Evolutionary conservation across 148 eudicot species (phyloP), one percentile per base, ranked within the genome.

Genomic region (Fagopyrum homotropicum): DNA sequence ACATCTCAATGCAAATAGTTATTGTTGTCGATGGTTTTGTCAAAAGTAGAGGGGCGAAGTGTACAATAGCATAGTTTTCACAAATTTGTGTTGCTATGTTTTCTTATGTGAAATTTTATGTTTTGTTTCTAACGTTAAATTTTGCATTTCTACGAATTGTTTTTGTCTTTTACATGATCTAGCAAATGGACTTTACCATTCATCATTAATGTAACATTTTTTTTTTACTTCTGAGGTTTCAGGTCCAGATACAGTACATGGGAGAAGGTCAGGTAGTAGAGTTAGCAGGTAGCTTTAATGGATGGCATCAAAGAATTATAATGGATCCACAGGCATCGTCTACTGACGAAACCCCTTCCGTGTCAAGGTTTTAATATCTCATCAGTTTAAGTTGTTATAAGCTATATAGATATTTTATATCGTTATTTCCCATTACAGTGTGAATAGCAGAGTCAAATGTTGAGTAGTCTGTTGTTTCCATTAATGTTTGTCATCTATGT

Each of bases 261-360:
- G 93, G 90, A 64, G 93, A 87, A 54, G 96, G 96, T 74, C 85
- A 89, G 69, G 72, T 81, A 70, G 96, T 95, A 64, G 96, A 95
- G 86, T 78, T 92, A 40, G 90, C 93, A 4, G 98, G 98, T 61
- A 92, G 97, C 85, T 95, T 95, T 83, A 95, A 89, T 84, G 98
- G 98, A 35, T 95, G 98, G 98, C 93, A 92, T 85, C 96, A 91
- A 73, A 77, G 64, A 68, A 85, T 92, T 73, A 80, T 78, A 59
- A 79, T 95, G 93, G 96, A 95, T 54, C 86, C 78, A 70, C 84
- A 86, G 0, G 44, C 45, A 52, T 80, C 90, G n/a, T 84, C 83
- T 59, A 83, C 73, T 83, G 76, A 63, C 75, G n/a, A 73, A 2
- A 86, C 85, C 75, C 83, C 91, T 64, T 40, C 49, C 57, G 81